These are phyloP conservation scores for Chimonanthus salicifolius DNA, from an alignment of 164 flowering plant species.

Conservation along the genomic window DNA sequence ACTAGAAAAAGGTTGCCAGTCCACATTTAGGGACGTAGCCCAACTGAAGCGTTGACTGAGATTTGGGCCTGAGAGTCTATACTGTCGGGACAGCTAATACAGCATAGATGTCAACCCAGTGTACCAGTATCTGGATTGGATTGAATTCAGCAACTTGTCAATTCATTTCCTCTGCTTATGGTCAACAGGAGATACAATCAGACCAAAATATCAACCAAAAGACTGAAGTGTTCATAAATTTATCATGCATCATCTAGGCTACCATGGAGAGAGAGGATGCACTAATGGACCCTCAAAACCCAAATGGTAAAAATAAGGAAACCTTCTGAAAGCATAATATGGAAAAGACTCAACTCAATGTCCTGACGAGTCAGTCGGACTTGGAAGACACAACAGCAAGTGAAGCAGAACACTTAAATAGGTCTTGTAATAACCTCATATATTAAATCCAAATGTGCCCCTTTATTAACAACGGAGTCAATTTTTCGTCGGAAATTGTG, in stretches of 20 bases:
- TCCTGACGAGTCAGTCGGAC: not conserved
- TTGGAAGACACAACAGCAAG: not conserved
- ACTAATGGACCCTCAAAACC: not conserved
- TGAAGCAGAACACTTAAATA: too few relatives aligned
- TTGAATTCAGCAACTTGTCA: not conserved
- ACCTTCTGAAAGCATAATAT: not conserved
- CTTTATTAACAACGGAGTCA: too few relatives aligned
- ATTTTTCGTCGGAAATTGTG: too few relatives aligned
- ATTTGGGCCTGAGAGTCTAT: not conserved
- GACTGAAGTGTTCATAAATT: not conserved
- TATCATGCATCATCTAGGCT: not conserved
- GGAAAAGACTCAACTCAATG: not conserved
- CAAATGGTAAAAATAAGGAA: not conserved
- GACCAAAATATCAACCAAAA: not conserved
- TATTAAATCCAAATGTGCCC: too few relatives aligned
- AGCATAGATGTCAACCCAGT: not conserved
- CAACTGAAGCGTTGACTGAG: not conserved
- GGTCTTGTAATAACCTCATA: too few relatives aligned
- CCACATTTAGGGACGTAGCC: too few relatives aligned
- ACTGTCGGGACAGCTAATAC: not conserved
- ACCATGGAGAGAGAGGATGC: not conserved
- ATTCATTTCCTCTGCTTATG: not conserved
- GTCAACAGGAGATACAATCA: not conserved
- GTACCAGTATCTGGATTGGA: not conserved
- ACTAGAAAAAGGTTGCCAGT: too few relatives aligned